A percentile compares a stretch with the other conserved stretches of the same genome.
Evolutionary conservation across 2,329 filamentous ascomycete species (phyloP).

Genomic region (Neopestalotiopsis sp.): DNA sequence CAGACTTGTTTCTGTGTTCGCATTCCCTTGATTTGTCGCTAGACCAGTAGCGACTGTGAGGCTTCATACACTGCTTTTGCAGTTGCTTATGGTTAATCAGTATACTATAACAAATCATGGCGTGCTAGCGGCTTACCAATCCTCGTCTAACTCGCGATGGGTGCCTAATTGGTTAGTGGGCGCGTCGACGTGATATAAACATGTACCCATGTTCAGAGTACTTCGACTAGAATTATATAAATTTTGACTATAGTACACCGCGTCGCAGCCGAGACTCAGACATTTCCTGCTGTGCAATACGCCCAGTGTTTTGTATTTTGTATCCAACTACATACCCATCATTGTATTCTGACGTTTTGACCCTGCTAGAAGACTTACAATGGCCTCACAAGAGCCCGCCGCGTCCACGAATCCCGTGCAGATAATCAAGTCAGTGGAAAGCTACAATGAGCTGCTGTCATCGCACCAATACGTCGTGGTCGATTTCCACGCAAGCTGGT

Average conservation of each 20-base stretch:
- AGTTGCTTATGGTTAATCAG: neutral
- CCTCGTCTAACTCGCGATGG: neutral
- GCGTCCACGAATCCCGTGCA: neutral
- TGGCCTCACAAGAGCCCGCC: neutral
- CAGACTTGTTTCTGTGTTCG: too few species aligned
- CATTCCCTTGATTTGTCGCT: too few species aligned
- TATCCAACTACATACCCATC: too few species aligned
- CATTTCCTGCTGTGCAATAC: neutral
- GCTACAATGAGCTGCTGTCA: slow-evolving; percentile 63
- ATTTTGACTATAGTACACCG: neutral
- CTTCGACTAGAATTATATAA: too few species aligned
- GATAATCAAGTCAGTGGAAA: slow-evolving; percentile 27
- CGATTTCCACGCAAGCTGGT: slow-evolving; percentile 71
- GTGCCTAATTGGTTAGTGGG: neutral
- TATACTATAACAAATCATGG: neutral
- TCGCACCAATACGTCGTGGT: slow-evolving; percentile 51
- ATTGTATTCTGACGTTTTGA: too few species aligned
- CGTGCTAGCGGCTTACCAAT: slow-evolving; percentile 1
- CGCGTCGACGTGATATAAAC: slow-evolving; percentile 2
- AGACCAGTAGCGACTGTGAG: too few species aligned
- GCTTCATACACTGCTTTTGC: too few species aligned
- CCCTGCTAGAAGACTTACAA: neutral
- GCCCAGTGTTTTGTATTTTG: too few species aligned
- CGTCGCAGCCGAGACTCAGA: neutral
- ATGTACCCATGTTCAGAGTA: neutral